These are phyloP conservation scores for Podospora australis DNA, from an alignment of 495 filamentous ascomycete species.

Conservation along the genomic window DNA sequence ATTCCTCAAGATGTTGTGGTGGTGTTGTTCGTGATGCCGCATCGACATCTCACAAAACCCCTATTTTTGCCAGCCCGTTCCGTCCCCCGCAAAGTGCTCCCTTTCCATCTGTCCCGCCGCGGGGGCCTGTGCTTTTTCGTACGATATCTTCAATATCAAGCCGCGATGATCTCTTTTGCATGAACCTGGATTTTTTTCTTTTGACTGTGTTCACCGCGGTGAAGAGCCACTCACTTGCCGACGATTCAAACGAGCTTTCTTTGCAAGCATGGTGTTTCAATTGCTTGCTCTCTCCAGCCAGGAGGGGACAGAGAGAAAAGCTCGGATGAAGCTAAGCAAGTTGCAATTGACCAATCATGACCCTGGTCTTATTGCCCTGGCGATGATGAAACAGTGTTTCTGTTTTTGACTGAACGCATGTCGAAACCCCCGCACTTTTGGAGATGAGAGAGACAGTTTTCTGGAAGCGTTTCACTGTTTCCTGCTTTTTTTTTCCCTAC, in stretches of 20 bases:
- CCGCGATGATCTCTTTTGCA: neutral
- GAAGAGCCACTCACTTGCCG: too few species aligned
- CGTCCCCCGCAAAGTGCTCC: neutral
- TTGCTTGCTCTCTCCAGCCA: neutral
- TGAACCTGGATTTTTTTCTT: neutral
- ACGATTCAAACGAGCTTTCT: too few species aligned
- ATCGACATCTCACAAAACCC: neutral
- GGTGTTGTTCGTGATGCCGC: neutral
- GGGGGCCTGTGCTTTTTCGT: too few species aligned
- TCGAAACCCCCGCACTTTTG: too few species aligned
- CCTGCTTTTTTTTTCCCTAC: too few species aligned
- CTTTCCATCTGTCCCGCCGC: neutral
- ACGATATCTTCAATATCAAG: neutral
- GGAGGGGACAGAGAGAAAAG: neutral
- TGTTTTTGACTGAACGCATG: neutral
- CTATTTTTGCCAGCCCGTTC: neutral
- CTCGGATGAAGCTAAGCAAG: neutral
- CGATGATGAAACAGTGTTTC: conserved; percentile 5
- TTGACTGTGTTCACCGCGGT: too few species aligned
- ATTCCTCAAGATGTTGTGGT: too few species aligned
- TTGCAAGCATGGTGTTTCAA: too few species aligned
- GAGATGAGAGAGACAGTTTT: too few species aligned
- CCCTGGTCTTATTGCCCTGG: neutral
- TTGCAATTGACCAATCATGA: neutral
- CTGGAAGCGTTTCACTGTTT: too few species aligned